A percentile compares a stretch with the other conserved stretches of the same genome.
These are phyloP conservation scores for Amphicarpaea edgeworthii DNA, from an alignment of 306 rosid species.

Conservation along the genomic window DNA sequence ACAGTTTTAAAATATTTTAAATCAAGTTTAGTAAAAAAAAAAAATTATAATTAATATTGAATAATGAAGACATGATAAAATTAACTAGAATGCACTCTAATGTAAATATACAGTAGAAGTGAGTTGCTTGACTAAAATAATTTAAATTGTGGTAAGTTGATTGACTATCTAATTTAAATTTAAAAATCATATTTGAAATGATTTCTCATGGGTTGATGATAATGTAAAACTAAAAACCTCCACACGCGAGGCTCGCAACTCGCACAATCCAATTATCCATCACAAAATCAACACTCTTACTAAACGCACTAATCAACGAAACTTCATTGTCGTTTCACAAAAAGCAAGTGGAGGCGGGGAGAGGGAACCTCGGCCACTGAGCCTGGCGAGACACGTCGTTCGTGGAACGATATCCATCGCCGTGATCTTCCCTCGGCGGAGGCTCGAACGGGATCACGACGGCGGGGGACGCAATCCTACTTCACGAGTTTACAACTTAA, in stretches of 20 bases:
- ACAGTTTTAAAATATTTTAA: no score
- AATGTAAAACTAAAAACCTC: not conserved
- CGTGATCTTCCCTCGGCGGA: slow-evolving; percentile 35
- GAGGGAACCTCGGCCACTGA: slow-evolving; percentile 76
- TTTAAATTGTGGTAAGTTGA: not conserved
- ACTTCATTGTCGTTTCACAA: not conserved
- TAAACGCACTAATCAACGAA: slow-evolving; percentile 2
- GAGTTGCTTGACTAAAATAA: no score
- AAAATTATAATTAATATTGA: no score
- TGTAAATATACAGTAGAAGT: no score
- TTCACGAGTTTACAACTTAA: no score
- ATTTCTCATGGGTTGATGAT: not conserved
- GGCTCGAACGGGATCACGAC: no score
- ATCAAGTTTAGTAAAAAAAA: no score
- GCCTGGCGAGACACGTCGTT: slow-evolving; percentile 85
- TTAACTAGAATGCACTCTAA: no score
- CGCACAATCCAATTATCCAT: slow-evolving; percentile 55
- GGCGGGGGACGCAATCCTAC: no score
- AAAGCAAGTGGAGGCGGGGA: not conserved
- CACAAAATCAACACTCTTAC: not conserved
- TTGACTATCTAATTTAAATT: not conserved
- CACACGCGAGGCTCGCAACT: slow-evolving; percentile 72
- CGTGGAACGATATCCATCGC: slow-evolving; percentile 52
- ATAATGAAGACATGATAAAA: no score
- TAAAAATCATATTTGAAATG: not conserved